Evolutionary conservation across 108 stramenopile species (phyloP), one percentile per base, ranked within the genome.

Genomic region (Fragilaria crotonensis): DNA sequence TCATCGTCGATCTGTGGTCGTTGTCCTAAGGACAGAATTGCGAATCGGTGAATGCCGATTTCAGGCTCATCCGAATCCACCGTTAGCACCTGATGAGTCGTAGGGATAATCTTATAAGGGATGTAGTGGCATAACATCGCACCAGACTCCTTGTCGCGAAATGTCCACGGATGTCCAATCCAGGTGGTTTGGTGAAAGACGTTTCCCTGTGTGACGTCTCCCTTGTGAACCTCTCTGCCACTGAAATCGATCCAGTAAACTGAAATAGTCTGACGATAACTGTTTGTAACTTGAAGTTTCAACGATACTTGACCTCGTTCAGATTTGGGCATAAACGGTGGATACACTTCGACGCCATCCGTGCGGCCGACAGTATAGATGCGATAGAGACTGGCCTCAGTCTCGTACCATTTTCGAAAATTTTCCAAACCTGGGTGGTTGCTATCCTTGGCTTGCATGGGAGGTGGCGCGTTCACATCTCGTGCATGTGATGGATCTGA

Each of bases 231-330:
- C 49, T 80, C 76, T 9, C 60, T 70, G 0, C 85, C 85, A 25
- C 70, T 64, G 68, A 77, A 87, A 58, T 87, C 78, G 41, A 87
- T 62, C 89, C 89, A 87, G 55, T 64, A 90, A 5, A 83, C 89
- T 0, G 74, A 18, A 27, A 90, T 66, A 1, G 25, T 14, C 5
- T 46, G 33, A 47, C 17, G 9, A 0, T 73, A 69, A 4, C 17
- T n/a, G 47, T 90, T 90, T 9, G 72, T 75, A 0, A 90, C 80
- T 30, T 76, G 63, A 50, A 90, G 46, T 36, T 69, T 29, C 2
- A 87, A 22, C 0, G 66, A 47, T 0, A 83, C 77, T 19, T 63
- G 60, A 3, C 89, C 89, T 41, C 83, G 65, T 53, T 82, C 81
- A 25, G 78, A 80, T 45, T 74, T 77, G 14, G 89, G 85, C 41